phyloP scores from a whole-genome alignment of 139 green algal genomes.

The Haematococcus lacustris region DNA sequence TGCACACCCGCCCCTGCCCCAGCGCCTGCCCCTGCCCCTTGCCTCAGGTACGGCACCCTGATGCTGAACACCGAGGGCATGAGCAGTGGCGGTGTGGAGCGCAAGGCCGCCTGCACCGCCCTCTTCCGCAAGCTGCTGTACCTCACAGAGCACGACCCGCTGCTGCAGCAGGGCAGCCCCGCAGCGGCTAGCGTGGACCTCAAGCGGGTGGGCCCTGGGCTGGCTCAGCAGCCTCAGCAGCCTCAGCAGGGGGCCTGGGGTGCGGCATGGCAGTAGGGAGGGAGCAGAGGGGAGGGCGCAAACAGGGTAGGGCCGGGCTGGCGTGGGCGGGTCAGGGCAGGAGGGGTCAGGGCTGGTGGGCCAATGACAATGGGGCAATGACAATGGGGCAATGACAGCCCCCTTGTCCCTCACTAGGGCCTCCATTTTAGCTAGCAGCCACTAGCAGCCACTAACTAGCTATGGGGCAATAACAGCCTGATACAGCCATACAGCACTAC shows the following conservation, averaged over 20 bases:
- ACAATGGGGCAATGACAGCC: not conserved
- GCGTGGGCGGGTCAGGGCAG: not conserved
- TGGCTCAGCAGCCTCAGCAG: not conserved
- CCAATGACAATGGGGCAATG: not conserved
- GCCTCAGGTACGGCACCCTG: slow-evolving; percentile 65
- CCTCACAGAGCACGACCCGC: slow-evolving; percentile 66
- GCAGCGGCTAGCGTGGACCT: slow-evolving; percentile 43
- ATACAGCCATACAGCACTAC: not conserved
- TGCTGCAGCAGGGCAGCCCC: slow-evolving; percentile 52
- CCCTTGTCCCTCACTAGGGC: too few species aligned
- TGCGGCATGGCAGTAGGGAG: not conserved
- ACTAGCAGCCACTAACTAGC: not conserved
- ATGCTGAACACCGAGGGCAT: slow-evolving; percentile 77
- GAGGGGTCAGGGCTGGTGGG: not conserved
- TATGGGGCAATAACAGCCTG: not conserved
- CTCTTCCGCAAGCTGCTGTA: slow-evolving; percentile 95
- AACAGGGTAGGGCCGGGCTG: not conserved
- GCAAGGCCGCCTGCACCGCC: slow-evolving; percentile 74
- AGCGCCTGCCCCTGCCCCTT: not conserved
- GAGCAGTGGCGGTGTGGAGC: slow-evolving; percentile 56
- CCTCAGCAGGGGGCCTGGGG: not conserved
- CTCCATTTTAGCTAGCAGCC: not conserved
- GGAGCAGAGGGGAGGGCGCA: not conserved
- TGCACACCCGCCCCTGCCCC: slow-evolving; percentile 41
- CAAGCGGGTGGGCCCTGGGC: slow-evolving; percentile 26